Evolutionary conservation across 768 basidiomycete genomes (phyloP).

Genomic region (Saitozyma sp.): DNA sequence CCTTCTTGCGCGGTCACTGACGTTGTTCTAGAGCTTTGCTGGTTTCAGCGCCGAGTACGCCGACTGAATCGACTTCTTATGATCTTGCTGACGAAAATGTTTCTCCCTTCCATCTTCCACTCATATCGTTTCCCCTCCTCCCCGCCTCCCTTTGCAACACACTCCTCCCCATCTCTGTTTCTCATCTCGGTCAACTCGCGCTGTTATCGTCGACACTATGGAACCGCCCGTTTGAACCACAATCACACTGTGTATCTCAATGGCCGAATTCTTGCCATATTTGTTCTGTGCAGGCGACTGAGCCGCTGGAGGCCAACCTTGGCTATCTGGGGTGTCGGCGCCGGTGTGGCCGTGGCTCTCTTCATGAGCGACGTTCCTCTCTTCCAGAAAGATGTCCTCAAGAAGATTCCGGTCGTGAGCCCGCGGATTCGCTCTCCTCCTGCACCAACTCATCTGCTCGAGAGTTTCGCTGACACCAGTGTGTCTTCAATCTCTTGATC

Average conservation of each 20-base stretch:
- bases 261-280: conserved; percentile 6
- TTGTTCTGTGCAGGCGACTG: conserved; percentile 25
- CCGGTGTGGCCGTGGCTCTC: conserved; percentile 39
- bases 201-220: too few relatives aligned
- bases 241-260: background rate
- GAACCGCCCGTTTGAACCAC: too few relatives aligned
- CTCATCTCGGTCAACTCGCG: too few relatives aligned
- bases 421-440: too few relatives aligned
- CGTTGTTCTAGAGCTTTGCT: conserved; percentile 17
- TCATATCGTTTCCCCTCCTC: too few relatives aligned
- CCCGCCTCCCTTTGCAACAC: too few relatives aligned
- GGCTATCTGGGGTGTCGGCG: conserved; percentile 41
- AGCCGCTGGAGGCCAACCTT: conserved; percentile 24
- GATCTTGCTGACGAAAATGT: background rate
- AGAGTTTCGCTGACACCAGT: background rate
- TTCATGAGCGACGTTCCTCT: conserved; percentile 45
- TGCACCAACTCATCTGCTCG: background rate
- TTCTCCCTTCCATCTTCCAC: background rate
- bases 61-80: background rate
- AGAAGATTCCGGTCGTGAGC: conserved; percentile 46
- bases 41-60: conserved; percentile 43
- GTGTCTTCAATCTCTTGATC: too few relatives aligned
- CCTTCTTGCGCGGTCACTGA: background rate
- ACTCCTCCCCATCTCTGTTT: too few relatives aligned
- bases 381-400: conserved; percentile 48